Conservation (phyloP, 2,329 filamentous ascomycete genomes). For the Aspergillus sp. region DNA sequence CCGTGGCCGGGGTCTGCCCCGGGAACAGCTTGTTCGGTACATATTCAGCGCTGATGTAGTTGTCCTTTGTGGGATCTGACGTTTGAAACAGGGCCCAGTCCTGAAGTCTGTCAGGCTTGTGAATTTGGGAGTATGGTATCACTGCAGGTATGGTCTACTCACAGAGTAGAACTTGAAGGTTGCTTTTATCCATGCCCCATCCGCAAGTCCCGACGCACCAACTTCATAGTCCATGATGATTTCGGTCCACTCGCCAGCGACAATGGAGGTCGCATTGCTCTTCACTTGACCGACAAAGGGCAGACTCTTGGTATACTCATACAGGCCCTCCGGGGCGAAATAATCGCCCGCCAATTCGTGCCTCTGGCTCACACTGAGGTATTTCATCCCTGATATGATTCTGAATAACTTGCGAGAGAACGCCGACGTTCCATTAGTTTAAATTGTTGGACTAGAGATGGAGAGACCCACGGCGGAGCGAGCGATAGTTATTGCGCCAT, state of each 20-base stretch:
- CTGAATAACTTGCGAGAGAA: too few species aligned
- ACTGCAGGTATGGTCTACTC: background rate
- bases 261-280: background rate
- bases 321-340: background rate
- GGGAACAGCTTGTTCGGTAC: background rate
- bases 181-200: background rate
- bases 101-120: background rate
- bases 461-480: too few species aligned
- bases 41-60: background rate
- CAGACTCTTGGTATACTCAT: background rate
- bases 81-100: background rate
- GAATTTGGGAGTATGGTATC: too few species aligned
- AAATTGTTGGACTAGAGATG: too few species aligned
- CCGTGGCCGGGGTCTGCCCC: background rate
- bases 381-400: background rate
- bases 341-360: background rate
- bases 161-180: background rate
- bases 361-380: background rate
- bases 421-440: too few species aligned
- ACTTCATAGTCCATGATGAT: background rate
- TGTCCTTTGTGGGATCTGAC: background rate
- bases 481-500: too few species aligned
- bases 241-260: background rate
- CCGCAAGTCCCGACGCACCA: background rate
- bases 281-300: background rate